phyloP scores from a whole-genome alignment of 2,329 filamentous ascomycete genomes.

The Paradendryphiella salina region DNA sequence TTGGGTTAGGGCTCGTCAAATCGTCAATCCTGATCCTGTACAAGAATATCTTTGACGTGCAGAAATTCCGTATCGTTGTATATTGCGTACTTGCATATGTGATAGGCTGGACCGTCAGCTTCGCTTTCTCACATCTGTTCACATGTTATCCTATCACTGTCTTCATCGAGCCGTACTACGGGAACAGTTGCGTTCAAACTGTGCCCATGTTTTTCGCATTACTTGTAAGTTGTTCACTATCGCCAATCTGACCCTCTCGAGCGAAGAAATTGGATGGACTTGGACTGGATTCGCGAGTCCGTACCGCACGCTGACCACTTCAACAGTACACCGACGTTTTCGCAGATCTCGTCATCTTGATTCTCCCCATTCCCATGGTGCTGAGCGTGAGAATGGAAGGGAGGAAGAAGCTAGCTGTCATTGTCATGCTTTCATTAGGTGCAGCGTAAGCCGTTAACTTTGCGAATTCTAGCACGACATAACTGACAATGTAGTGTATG shows the following conservation, averaged over 20 bases:
- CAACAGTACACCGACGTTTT: slow-evolving; percentile 25
- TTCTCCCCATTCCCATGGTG: slow-evolving; percentile 33
- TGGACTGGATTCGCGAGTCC: not conserved
- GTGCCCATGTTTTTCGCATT: slow-evolving; percentile 30
- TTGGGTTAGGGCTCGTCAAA: slow-evolving; percentile 35
- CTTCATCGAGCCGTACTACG: slow-evolving; percentile 33
- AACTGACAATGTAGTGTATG: slow-evolving; percentile 22
- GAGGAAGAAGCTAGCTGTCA: slow-evolving; percentile 28
- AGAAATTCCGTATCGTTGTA: slow-evolving; percentile 26
- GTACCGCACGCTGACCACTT: not conserved
- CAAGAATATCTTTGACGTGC: slow-evolving; percentile 34
- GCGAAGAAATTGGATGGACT: not conserved
- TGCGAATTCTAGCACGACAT: not conserved
- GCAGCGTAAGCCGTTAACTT: slow-evolving; percentile 18
- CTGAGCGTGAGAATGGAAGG: slow-evolving; percentile 23
- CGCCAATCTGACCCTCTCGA: not conserved
- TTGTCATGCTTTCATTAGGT: slow-evolving; percentile 28
- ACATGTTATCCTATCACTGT: slow-evolving; percentile 35
- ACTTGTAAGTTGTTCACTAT: slow-evolving; percentile 14
- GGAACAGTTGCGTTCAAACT: slow-evolving; percentile 29
- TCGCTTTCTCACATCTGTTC: slow-evolving; percentile 32
- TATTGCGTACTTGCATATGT: slow-evolving; percentile 27
- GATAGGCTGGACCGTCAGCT: slow-evolving; percentile 30
- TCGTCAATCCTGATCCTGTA: slow-evolving; percentile 38
- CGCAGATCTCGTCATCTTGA: slow-evolving; percentile 27